These are phyloP conservation scores for Aureobasidium zeae DNA, from an alignment of 2,329 filamentous ascomycete genomes.

Conservation along the genomic window DNA sequence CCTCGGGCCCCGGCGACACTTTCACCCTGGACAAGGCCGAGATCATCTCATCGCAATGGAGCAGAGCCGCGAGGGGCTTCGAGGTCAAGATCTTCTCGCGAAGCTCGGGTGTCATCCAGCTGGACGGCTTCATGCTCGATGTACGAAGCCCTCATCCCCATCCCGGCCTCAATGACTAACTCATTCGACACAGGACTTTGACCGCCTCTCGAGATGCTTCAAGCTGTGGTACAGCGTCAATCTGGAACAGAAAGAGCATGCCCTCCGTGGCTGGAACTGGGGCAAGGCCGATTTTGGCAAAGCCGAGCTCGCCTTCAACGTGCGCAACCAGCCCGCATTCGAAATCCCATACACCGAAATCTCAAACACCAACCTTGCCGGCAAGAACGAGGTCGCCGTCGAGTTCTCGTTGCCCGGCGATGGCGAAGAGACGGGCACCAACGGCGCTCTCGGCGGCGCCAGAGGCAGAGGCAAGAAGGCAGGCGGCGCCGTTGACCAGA, in stretches of 20 bases:
- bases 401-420: constrained; percentile 76
- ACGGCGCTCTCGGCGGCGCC: constrained; percentile 64
- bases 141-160: constrained; percentile 30
- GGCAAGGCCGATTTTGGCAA: constrained; percentile 96
- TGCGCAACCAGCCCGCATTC: constrained; percentile 92
- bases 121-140: constrained; percentile 91
- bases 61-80: constrained; percentile 80
- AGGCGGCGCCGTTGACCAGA: constrained; percentile 77
- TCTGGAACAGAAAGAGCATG: constrained; percentile 87
- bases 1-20: constrained; percentile 73
- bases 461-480: constrained; percentile 76
- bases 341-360: constrained; percentile 97
- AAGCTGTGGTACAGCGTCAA: constrained; percentile 97
- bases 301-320: constrained; percentile 89
- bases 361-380: constrained; percentile 92
- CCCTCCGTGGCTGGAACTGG: constrained; percentile 97
- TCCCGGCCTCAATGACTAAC: constrained; percentile 14
- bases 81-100: constrained; percentile 87
- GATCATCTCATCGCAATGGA: constrained; percentile 86
- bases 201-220: constrained; percentile 84
- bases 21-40: constrained; percentile 87
- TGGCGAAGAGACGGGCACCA: constrained; percentile 61
- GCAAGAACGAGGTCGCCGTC: constrained; percentile 94
- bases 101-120: constrained; percentile 75
- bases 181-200: constrained; percentile 59